Percentiles rank a stretch among this genome's conserved stretches.
Conservation (phyloP, 1,139 yeast genomes). For the Saccharomyces hybrid region DNA sequence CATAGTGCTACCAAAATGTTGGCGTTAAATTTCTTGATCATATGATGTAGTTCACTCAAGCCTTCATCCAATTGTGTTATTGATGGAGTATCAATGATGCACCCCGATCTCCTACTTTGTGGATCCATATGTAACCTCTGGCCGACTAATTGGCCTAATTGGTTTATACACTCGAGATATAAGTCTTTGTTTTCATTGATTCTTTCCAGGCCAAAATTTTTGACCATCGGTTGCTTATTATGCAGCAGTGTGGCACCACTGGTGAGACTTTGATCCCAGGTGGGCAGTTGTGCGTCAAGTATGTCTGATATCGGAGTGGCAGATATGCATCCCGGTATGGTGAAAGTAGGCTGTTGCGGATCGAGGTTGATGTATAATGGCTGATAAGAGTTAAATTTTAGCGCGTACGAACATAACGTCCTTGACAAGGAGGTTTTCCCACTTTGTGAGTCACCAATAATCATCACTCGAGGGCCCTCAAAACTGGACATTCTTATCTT, state of each 20-base stretch:
- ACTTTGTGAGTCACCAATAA: constrained; percentile 61
- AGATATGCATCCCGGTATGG: constrained; percentile 77
- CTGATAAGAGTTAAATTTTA: constrained; percentile 54
- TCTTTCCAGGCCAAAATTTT: constrained; percentile 65
- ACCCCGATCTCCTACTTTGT: constrained; percentile 48
- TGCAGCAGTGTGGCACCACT: constrained; percentile 81
- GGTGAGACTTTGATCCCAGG: constrained; percentile 79
- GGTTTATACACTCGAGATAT: constrained; percentile 48
- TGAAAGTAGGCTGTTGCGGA: constrained; percentile 70
- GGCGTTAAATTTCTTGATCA: constrained; percentile 34
- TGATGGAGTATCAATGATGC: constrained; percentile 77
- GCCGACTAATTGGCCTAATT: constrained; percentile 51
- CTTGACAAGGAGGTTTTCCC: constrained; percentile 78
- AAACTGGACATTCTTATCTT: constrained; percentile 40
- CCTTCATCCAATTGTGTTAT: constrained; percentile 43
- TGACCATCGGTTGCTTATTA: constrained; percentile 81
- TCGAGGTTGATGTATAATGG: constrained; percentile 73
- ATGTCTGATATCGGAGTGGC: constrained; percentile 80
- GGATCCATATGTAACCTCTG: constrained; percentile 54
- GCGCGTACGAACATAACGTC: constrained; percentile 66
- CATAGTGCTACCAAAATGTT: constrained; percentile 53
- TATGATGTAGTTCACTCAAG: constrained; percentile 29
- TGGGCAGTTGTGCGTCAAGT: constrained; percentile 64
- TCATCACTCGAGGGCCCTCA: constrained; percentile 59
- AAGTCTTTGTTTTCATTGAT: constrained; percentile 53